A percentile compares a stretch with the other conserved stretches of the same genome.
phyloP scores from a whole-genome alignment of 1,284 basidiomycete species.

The Sphagnurus paluster region DNA sequence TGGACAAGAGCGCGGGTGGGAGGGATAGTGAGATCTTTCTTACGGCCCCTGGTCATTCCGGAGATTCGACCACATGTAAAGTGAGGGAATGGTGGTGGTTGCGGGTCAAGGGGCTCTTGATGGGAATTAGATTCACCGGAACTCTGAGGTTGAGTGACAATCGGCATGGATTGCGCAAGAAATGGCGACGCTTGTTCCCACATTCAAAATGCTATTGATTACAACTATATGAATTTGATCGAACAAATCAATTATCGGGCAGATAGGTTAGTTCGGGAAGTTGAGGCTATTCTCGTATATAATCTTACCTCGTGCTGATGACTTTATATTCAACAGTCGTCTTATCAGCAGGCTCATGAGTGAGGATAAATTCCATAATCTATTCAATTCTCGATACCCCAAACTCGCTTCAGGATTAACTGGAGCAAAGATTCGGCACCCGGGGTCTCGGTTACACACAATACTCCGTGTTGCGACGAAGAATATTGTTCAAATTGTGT shows the following conservation, averaged over 20 bases:
- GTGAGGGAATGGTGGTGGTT: constrained; percentile 12
- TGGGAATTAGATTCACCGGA: constrained; percentile 9
- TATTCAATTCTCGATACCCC: constrained; percentile 40
- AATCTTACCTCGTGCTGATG: too few species aligned
- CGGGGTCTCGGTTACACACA: constrained; percentile 57
- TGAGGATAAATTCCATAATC: constrained; percentile 4
- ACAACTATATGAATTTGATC: constrained; percentile 20
- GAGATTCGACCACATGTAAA: constrained; percentile 15
- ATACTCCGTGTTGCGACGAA: constrained; percentile 37
- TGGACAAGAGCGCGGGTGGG: constrained; percentile 49
- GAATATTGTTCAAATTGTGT: constrained; percentile 34
- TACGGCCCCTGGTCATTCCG: constrained; percentile 61
- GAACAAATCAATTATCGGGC: constrained; percentile 18
- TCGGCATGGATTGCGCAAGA: constrained; percentile 24
- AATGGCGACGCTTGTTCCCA: constrained; percentile 23
- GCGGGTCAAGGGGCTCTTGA: constrained; percentile 14
- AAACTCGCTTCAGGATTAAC: constrained; percentile 54
- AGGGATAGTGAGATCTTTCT: constrained; percentile 60
- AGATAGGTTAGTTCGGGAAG: too few species aligned
- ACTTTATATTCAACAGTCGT: too few species aligned
- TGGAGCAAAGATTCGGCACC: constrained; percentile 50
- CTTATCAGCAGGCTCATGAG: too few species aligned
- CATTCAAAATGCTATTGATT: constrained; percentile 20
- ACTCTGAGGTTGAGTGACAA: constrained; percentile 18
- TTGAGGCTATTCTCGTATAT: too few species aligned